phyloP scores from a whole-genome alignment of 495 filamentous ascomycete species.

The Penicillium ochrochloron region DNA sequence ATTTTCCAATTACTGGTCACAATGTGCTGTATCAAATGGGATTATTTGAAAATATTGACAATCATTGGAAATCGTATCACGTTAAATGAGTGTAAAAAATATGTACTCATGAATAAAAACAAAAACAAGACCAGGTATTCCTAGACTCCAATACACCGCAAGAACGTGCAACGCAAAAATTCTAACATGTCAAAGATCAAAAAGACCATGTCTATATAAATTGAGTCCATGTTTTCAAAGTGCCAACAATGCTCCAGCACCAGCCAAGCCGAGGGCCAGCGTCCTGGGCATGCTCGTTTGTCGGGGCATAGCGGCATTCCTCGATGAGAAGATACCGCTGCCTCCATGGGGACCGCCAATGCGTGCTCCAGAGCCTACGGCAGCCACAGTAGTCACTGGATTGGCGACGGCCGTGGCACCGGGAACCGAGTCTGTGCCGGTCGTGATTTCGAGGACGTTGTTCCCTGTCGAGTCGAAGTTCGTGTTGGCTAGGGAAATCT shows the following conservation, averaged over 20 bases:
- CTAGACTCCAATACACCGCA: slow-evolving; percentile 19
- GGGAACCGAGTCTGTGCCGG: slow-evolving; percentile 66
- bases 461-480: slow-evolving; percentile 73
- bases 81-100: slow-evolving; percentile 10
- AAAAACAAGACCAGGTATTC: slow-evolving; percentile 16
- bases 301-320: slow-evolving; percentile 23
- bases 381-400: slow-evolving; percentile 57
- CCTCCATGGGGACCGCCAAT: slow-evolving; percentile 39
- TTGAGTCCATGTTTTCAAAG: slow-evolving; percentile 10
- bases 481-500: slow-evolving; percentile 86
- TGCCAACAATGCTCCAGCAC: slow-evolving; percentile 35
- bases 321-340: slow-evolving; percentile 22
- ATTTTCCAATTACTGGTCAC: no score
- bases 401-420: slow-evolving; percentile 69
- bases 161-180: slow-evolving; percentile 13
- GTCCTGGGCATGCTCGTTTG: slow-evolving; percentile 30
- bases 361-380: slow-evolving; percentile 42
- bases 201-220: background rate
- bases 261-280: slow-evolving; percentile 34
- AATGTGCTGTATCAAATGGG: no score
- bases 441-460: slow-evolving; percentile 73
- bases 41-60: background rate
- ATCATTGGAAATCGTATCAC: slow-evolving; percentile 9
- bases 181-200: slow-evolving; percentile 5
- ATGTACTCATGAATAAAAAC: background rate